Conservation (phyloP, 805 yeast species). For the Kluyveromyces nonfermentans region DNA sequence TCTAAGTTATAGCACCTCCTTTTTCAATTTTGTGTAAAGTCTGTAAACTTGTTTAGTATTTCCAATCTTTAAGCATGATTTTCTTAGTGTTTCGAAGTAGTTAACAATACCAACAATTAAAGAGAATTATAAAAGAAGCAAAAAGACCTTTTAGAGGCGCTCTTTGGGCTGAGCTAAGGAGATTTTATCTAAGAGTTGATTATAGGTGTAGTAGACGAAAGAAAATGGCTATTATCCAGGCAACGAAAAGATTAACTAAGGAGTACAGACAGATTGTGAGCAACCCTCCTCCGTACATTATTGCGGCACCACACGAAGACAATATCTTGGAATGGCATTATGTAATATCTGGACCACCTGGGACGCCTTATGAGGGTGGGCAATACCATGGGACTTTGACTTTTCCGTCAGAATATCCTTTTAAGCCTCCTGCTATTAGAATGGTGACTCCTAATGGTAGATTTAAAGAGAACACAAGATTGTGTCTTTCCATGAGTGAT, state of each 20-base stretch:
- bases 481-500: conserved; percentile 89
- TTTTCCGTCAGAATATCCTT: conserved; percentile 81
- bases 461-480: conserved; percentile 67
- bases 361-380: conserved; percentile 77
- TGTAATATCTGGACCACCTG: conserved; percentile 84
- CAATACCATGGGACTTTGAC: conserved; percentile 83
- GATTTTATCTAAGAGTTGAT: neutral
- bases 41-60: no score
- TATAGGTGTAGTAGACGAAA: neutral
- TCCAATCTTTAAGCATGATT: no score
- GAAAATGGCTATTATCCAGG: conserved; percentile 37
- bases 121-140: neutral
- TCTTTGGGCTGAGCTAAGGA: neutral
- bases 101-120: no score
- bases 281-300: conserved; percentile 76
- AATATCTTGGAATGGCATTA: conserved; percentile 93
- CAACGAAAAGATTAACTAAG: conserved; percentile 48
- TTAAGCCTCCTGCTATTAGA: conserved; percentile 82
- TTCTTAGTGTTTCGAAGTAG: no score
- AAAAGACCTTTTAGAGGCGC: neutral
- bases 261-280: conserved; percentile 72
- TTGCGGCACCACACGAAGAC: conserved; percentile 78
- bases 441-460: conserved; percentile 89
- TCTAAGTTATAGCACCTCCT: no score
- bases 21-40: no score